Evolutionary conservation across 2,329 filamentous ascomycete species (phyloP).

Genomic region (Fonsecaea monophora): DNA sequence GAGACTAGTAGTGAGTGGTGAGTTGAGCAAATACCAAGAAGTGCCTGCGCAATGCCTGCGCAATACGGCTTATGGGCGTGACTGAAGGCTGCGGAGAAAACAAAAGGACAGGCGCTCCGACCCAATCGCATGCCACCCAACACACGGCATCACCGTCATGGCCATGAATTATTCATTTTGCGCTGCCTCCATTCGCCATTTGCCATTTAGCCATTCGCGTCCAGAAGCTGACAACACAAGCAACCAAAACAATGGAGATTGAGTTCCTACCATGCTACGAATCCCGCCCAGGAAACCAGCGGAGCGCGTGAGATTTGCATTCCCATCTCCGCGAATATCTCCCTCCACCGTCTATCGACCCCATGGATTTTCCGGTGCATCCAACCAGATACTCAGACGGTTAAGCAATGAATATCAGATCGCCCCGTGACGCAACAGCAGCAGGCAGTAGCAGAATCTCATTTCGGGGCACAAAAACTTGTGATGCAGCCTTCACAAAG

Average conservation of each 20-base stretch:
- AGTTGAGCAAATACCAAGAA: not conserved
- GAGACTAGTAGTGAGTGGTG: too few relatives aligned
- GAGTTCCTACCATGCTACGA: slow-evolving; percentile 1
- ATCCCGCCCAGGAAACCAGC: not conserved
- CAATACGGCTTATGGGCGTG: not conserved
- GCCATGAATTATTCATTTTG: too few relatives aligned
- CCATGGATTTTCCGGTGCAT: not conserved
- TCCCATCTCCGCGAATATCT: not conserved
- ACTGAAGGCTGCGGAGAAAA: not conserved
- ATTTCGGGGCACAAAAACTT: not conserved
- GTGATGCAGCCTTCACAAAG: not conserved
- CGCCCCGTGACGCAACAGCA: not conserved
- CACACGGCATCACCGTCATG: not conserved
- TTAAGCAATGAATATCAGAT: not conserved
- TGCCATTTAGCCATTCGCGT: too few relatives aligned
- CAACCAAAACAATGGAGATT: not conserved
- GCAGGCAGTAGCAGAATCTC: not conserved
- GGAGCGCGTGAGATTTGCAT: not conserved
- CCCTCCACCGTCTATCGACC: not conserved
- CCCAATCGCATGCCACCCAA: not conserved
- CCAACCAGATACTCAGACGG: not conserved
- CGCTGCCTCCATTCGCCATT: too few relatives aligned
- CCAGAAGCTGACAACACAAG: not conserved
- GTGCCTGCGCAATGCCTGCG: not conserved
- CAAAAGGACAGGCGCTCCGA: not conserved